phyloP scores from a whole-genome alignment of 164 flowering plant species.

The Aristolochia fimbriata region DNA sequence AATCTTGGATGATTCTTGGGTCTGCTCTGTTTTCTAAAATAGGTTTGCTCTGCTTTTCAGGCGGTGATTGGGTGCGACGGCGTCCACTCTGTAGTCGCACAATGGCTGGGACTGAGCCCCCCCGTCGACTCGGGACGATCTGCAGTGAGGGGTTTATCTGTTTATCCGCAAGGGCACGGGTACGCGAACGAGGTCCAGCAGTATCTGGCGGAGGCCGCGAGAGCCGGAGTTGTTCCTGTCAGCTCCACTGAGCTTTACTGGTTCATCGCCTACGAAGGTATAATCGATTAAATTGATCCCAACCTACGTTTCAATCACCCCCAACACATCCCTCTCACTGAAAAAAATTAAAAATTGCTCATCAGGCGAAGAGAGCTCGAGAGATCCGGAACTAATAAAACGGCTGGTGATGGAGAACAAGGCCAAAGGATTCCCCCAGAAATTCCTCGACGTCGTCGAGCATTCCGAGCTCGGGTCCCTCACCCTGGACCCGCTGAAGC shows the following conservation, averaged over 20 bases:
- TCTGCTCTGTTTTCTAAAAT: neutral
- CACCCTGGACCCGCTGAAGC: conserved; percentile 22
- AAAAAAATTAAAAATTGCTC: neutral
- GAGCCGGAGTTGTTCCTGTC: conserved; percentile 31
- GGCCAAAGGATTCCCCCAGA: conserved; percentile 14
- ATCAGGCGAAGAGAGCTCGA: neutral
- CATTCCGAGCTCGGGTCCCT: conserved; percentile 14
- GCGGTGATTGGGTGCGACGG: conserved; percentile 55
- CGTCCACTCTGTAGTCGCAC: conserved; percentile 42
- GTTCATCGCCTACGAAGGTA: conserved; percentile 15
- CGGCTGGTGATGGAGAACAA: conserved; percentile 9
- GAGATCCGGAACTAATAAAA: conserved; percentile 13
- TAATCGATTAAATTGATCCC: too few species aligned
- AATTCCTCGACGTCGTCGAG: conserved; percentile 11
- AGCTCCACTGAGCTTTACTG: conserved; percentile 31
- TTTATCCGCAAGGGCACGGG: conserved; percentile 41
- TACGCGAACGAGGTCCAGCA: conserved; percentile 20
- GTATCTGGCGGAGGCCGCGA: conserved; percentile 11
- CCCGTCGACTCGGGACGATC: conserved; percentile 33
- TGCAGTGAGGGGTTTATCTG: conserved; percentile 33
- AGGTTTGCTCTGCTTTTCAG: conserved; percentile 11
- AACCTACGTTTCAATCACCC: neutral
- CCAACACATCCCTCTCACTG: neutral
- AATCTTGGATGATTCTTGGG: too few species aligned
- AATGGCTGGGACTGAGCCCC: conserved; percentile 30